Percentiles rank a stretch among this genome's conserved stretches.
Evolutionary conservation across 2,329 filamentous ascomycete genomes (phyloP).

Genomic region (Cylindrodendrum hubeiense): DNA sequence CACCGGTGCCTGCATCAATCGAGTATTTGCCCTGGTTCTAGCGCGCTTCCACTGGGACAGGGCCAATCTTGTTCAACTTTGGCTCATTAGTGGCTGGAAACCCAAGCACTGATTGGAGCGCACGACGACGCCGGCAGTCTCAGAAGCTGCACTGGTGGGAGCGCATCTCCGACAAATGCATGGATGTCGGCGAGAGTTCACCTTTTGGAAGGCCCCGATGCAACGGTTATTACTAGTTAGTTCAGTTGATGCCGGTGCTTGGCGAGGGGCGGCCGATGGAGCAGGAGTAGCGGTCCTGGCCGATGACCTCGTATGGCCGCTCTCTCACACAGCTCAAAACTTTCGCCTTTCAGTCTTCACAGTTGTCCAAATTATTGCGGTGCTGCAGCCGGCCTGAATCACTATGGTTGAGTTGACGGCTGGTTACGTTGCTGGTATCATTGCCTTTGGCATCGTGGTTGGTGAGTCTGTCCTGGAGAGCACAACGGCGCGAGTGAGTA

Average conservation of each 20-base stretch:
- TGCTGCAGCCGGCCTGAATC: not conserved
- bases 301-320: not conserved
- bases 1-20: not conserved
- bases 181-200: not conserved
- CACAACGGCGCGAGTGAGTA: not conserved
- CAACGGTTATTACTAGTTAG: not conserved
- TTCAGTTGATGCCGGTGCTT: conserved; percentile 1
- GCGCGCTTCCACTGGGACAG: not conserved
- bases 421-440: conserved; percentile 16
- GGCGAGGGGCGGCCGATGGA: not conserved
- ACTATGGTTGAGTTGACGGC: conserved; percentile 13
- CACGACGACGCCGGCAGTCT: not conserved
- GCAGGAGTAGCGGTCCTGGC: not conserved
- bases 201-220: not conserved
- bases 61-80: conserved; percentile 2
- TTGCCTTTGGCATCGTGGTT: conserved; percentile 19
- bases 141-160: not conserved
- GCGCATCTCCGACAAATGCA: not conserved
- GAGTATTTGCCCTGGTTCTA: not conserved
- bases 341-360: not conserved
- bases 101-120: not conserved
- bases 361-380: not conserved
- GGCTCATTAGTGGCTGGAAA: conserved; percentile 9
- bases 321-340: not conserved
- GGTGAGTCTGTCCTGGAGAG: not conserved